Evolutionary conservation across 495 filamentous ascomycete species (phyloP), one percentile per base, ranked within the genome.

Genomic region (Daldinia childiae): DNA sequence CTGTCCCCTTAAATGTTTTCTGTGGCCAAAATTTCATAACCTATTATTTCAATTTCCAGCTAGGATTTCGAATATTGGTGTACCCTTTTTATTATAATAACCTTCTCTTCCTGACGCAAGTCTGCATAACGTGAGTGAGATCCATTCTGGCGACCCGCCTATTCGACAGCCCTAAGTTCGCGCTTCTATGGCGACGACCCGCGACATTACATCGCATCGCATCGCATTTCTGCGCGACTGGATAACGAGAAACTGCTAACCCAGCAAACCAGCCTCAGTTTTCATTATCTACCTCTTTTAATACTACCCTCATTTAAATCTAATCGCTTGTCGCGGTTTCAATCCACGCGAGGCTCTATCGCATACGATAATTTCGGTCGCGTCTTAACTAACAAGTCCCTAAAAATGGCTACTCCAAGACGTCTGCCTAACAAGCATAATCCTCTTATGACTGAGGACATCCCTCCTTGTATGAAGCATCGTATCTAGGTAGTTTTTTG

Each of bases 391-490:
- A 60, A 74, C 50, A 62, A 59, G 43, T 48, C 66, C 41, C 63
- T 80, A 77, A 78, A 48, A 73, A 93, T 93, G 92, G 75, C 85
- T 62, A 68, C 74, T 43, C 80, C 77, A 62, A 83, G 93, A 76
- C 77, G 80, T 59, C 87, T 97, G 43, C 94, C 93, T 0, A 86
- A 84, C 73, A 86, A 83, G 76, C 81, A 84, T 73, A 97, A 98
- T 81, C 93, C 91, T 74, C 87, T 94, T 57, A 87, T 98, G 78
- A 84, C 86, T 26, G 86, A 92, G 38, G 90, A 94, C 64, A 83
- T 87, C 54, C 89, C 94, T 70, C 86, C 90, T 74, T 86, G 86
- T 87, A 85, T 61, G 41, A 43, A 30, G 30, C 15, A 21, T 34
- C 61, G 21, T 21, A 36, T 65, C 19, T 64, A 21, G 27, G 27